Evolutionary conservation across 163 green algal genomes (phyloP).

Genomic region (Volvox carteri): DNA sequence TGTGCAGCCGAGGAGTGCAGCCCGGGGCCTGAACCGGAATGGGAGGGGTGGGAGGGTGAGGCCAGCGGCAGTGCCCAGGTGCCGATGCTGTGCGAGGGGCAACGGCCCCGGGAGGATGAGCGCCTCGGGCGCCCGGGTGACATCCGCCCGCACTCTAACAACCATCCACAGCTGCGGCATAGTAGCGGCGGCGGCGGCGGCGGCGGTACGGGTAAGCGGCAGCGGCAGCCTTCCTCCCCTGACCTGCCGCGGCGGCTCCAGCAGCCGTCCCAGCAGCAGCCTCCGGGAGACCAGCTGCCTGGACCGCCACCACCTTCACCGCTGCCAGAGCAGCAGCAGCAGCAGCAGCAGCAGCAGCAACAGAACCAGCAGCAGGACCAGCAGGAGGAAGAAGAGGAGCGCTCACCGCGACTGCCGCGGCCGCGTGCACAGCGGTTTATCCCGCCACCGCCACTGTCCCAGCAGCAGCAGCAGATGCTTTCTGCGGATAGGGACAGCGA

Average conservation of each 20-base stretch:
- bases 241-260: constrained; percentile 16
- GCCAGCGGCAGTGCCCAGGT: too few species aligned
- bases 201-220: neutral
- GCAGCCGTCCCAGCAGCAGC: constrained; percentile 36
- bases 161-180: neutral
- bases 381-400: too few species aligned
- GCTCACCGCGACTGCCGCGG: too few species aligned
- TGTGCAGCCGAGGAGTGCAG: too few species aligned
- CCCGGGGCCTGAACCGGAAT: too few species aligned
- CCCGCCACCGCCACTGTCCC: neutral
- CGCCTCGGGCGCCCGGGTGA: too few species aligned
- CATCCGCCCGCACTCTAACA: too few species aligned
- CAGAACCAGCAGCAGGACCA: neutral
- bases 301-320: neutral
- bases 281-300: neutral
- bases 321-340: neutral
- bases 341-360: neutral
- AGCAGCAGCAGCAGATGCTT: neutral
- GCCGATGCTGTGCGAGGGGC: too few species aligned
- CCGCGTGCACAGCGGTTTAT: neutral
- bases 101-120: too few species aligned
- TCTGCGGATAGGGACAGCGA: neutral
- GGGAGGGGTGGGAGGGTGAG: too few species aligned
- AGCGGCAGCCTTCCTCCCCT: neutral
- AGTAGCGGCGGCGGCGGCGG: neutral